phyloP scores from a whole-genome alignment of 257 asterid species.

The Jacaranda mimosifolia region DNA sequence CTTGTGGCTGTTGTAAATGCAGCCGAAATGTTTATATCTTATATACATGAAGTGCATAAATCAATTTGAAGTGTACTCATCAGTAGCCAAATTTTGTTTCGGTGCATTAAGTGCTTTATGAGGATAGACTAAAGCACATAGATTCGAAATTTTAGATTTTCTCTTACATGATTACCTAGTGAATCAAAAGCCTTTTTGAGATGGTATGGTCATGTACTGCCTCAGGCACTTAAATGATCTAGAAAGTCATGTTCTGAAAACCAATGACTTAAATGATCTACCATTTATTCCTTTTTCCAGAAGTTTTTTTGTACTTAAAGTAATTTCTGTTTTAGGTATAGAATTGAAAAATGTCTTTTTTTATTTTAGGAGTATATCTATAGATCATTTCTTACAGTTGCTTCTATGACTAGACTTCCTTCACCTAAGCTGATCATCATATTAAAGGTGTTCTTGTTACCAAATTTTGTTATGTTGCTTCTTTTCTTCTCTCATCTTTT shows the following conservation, averaged over 20 bases:
- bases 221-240: background rate
- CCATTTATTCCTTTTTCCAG: background rate
- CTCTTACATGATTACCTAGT: background rate
- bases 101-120: background rate
- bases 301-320: background rate
- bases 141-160: background rate
- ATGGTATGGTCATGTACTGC: background rate
- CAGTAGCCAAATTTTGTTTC: background rate
- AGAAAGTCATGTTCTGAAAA: background rate
- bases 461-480: background rate
- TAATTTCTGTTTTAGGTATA: background rate
- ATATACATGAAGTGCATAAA: background rate
- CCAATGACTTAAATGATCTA: background rate
- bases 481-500: background rate
- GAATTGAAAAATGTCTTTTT: background rate
- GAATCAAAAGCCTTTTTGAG: background rate
- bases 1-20: too few species aligned
- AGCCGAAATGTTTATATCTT: background rate
- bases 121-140: background rate
- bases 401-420: background rate
- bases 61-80: slow-evolving; percentile 8
- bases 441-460: background rate
- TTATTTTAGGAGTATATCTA: background rate
- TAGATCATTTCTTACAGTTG: background rate
- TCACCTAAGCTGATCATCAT: background rate